Evolutionary conservation across 2,329 filamentous ascomycete genomes (phyloP).

Genomic region (Microdochium trichocladiopsis): DNA sequence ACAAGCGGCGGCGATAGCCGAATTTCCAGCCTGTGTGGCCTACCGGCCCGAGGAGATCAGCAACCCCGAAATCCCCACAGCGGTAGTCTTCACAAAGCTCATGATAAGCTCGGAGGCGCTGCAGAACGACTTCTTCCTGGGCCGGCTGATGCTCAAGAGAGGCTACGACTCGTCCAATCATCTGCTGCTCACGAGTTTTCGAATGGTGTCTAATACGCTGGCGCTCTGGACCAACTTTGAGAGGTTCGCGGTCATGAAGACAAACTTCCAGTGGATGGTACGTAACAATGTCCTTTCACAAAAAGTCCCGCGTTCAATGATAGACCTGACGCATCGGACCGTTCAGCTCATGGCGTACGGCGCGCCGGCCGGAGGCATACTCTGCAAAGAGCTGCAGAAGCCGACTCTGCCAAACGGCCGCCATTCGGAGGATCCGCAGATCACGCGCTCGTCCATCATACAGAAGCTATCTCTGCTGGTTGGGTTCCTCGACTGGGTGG

Average conservation of each 20-base stretch:
- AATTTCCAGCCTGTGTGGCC: slow-evolving; percentile 29
- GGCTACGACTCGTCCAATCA: slow-evolving; percentile 26
- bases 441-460: slow-evolving; percentile 40
- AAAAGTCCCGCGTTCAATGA: neutral
- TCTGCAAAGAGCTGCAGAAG: slow-evolving; percentile 12
- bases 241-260: slow-evolving; percentile 29
- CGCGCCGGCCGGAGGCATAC: slow-evolving; percentile 11
- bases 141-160: slow-evolving; percentile 44
- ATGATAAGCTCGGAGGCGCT: slow-evolving; percentile 41
- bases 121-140: slow-evolving; percentile 52
- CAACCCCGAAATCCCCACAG: slow-evolving; percentile 16
- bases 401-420: neutral
- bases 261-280: slow-evolving; percentile 42
- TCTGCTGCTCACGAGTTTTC: slow-evolving; percentile 35
- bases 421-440: slow-evolving; percentile 2
- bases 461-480: slow-evolving; percentile 44
- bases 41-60: slow-evolving; percentile 30
- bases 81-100: slow-evolving; percentile 33
- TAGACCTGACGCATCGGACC: neutral
- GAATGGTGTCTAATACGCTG: slow-evolving; percentile 38
- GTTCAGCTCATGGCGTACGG: slow-evolving; percentile 13
- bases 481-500: slow-evolving; percentile 43
- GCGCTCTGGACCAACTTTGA: slow-evolving; percentile 43
- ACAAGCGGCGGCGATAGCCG: slow-evolving; percentile 20
- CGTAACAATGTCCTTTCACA: neutral